Conservation (phyloP, 2,329 filamentous ascomycete species). For the Tolypocladium ovalisporum region DNA sequence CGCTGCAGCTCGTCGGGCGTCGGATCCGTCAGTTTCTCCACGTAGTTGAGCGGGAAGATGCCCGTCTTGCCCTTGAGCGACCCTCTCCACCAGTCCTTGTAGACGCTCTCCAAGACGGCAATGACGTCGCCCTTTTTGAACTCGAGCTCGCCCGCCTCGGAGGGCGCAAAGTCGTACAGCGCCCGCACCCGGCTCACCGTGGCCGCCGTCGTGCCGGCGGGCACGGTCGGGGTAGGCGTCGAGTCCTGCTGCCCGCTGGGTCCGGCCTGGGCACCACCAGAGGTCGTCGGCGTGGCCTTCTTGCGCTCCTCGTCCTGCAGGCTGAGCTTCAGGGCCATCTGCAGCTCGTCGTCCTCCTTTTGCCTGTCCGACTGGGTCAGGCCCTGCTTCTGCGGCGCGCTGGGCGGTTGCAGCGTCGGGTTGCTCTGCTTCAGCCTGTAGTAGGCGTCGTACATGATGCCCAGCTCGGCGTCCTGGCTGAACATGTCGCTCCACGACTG, state of each 20-base stretch:
- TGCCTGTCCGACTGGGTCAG: slow-evolving; percentile 83
- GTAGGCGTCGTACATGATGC: slow-evolving; percentile 96
- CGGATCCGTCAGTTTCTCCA: slow-evolving; percentile 92
- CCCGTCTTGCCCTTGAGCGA: slow-evolving; percentile 89
- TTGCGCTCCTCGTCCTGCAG: slow-evolving; percentile 74
- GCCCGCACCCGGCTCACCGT: slow-evolving; percentile 92
- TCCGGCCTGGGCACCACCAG: slow-evolving; percentile 18
- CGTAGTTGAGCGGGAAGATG: slow-evolving; percentile 97
- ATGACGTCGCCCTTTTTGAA: slow-evolving; percentile 97
- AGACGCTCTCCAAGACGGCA: slow-evolving; percentile 92
- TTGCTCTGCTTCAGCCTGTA: slow-evolving; percentile 74
- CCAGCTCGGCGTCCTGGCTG: slow-evolving; percentile 74
- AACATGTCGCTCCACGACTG: slow-evolving; percentile 96
- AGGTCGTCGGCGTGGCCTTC: slow-evolving; percentile 29
- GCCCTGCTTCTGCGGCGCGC: slow-evolving; percentile 83
- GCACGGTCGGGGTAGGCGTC: slow-evolving; percentile 42
- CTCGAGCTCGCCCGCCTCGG: slow-evolving; percentile 86
- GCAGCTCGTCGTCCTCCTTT: slow-evolving; percentile 94
- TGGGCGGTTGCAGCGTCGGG: slow-evolving; percentile 81
- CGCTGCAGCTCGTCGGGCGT: slow-evolving; percentile 88
- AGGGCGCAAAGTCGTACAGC: slow-evolving; percentile 88
- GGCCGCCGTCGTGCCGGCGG: slow-evolving; percentile 83
- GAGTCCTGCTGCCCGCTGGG: slow-evolving; percentile 28
- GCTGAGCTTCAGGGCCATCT: slow-evolving; percentile 88
- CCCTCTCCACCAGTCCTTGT: slow-evolving; percentile 99